A percentile compares a stretch with the other conserved stretches of the same genome.
Evolutionary conservation across 257 asterid species (phyloP).

Genomic region (Coffea eugenioides): DNA sequence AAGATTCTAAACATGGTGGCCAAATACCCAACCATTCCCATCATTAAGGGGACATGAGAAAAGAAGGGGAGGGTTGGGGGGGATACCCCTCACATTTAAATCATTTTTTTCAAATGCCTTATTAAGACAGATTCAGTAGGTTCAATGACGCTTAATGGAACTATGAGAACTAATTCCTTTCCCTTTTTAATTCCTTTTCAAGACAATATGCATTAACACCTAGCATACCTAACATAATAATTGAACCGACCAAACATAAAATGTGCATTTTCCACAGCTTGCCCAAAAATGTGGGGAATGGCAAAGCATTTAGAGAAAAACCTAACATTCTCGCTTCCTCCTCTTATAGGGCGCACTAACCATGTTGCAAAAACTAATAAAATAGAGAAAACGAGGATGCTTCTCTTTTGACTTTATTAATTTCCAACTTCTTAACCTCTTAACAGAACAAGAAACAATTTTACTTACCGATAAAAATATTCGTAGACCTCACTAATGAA

Average conservation of each 20-base stretch:
- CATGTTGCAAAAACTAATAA: background rate
- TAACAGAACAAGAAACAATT: background rate
- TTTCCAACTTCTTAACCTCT: background rate
- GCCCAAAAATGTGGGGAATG: background rate
- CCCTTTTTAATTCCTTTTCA: too few species aligned
- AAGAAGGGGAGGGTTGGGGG: too few species aligned
- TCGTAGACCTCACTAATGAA: background rate
- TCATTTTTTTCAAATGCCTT: background rate
- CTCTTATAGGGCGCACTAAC: background rate
- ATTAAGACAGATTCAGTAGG: background rate
- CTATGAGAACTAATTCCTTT: too few species aligned
- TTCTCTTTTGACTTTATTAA: background rate
- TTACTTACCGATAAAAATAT: background rate
- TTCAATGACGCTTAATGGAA: too few species aligned
- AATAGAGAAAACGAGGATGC: background rate
- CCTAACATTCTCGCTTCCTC: background rate
- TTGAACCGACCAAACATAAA: too few species aligned
- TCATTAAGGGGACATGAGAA: too few species aligned
- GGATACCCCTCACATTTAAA: background rate
- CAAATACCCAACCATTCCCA: background rate
- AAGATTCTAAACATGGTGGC: too few species aligned
- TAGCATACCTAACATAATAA: too few species aligned
- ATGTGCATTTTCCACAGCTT: too few species aligned
- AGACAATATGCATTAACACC: too few species aligned
- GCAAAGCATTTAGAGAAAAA: background rate